phyloP scores from a whole-genome alignment of 768 basidiomycete species.

The Suillus placidus region DNA sequence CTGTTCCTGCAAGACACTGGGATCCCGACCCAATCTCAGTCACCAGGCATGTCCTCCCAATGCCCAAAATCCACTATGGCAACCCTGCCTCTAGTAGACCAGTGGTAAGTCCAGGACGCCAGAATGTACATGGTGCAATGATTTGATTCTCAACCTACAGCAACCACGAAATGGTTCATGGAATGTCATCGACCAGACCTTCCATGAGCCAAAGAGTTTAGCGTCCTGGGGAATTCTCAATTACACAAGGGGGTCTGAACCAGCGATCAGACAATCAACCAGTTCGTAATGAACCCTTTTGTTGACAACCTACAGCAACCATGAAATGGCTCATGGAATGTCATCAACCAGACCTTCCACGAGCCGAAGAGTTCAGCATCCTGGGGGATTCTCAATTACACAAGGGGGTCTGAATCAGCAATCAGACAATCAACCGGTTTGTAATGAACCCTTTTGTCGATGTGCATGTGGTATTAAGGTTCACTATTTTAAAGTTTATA shows the following conservation, averaged over 20 bases:
- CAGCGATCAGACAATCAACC: too few species aligned
- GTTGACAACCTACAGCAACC: too few species aligned
- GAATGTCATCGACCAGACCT: constrained; percentile 29
- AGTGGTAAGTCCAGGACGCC: constrained; percentile 4
- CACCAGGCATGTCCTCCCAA: constrained; percentile 38
- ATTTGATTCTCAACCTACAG: constrained; percentile 15
- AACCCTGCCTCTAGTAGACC: neutral
- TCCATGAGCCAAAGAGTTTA: constrained; percentile 28
- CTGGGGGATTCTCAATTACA: neutral
- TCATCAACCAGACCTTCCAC: constrained; percentile 1
- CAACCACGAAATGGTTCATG: constrained; percentile 33
- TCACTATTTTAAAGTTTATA: neutral
- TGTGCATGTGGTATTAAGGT: neutral
- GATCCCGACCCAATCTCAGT: constrained; percentile 34
- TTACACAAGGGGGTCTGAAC: too few species aligned
- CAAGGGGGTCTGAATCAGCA: neutral
- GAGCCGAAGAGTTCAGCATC: too few species aligned
- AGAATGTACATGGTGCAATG: neutral
- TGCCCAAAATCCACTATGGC: constrained; percentile 37
- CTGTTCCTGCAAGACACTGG: too few species aligned
- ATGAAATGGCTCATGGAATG: too few species aligned
- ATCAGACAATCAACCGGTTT: constrained; percentile 23
- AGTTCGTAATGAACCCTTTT: too few species aligned
- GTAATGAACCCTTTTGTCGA: neutral
- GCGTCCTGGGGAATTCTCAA: constrained; percentile 40